A percentile compares a stretch with the other conserved stretches of the same genome.
Conservation (phyloP, 2,329 filamentous ascomycete species). For the Orbilia oligospora region DNA sequence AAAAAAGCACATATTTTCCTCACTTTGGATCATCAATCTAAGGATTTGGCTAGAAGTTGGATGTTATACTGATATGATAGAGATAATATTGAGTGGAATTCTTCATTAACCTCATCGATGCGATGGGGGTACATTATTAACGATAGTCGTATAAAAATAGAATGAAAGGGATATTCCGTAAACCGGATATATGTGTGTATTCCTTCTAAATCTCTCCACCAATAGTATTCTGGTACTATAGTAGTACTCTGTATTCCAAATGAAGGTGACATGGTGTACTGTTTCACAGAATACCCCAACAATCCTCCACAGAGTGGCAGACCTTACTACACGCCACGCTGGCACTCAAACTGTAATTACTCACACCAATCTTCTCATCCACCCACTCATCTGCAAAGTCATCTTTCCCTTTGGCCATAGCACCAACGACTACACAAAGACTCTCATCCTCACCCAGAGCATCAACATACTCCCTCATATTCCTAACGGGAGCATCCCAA, state of each 20-base stretch:
- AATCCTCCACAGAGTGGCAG: slow-evolving; percentile 97
- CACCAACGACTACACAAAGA: slow-evolving; percentile 96
- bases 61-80: background rate
- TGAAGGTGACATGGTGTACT: background rate
- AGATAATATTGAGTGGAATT: background rate
- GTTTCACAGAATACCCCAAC: slow-evolving; percentile 87
- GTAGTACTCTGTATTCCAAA: background rate
- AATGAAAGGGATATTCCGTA: background rate
- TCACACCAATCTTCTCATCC: slow-evolving; percentile 97
- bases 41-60: background rate
- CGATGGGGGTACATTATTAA: background rate
- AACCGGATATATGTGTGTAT: background rate
- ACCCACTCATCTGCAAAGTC: slow-evolving; percentile 95
- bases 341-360: slow-evolving; percentile 96
- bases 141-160: background rate
- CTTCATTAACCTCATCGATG: background rate
- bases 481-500: slow-evolving; percentile 89
- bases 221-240: background rate
- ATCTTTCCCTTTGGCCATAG: slow-evolving; percentile 97
- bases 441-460: slow-evolving; percentile 85
- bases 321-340: slow-evolving; percentile 99
- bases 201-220: background rate
- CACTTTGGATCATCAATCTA: background rate
- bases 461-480: slow-evolving; percentile 89
- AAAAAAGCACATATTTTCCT: background rate